Base-by-base conservation (phyloP, 1,284 basidiomycete genomes). In the Malassezia caprae region DNA sequence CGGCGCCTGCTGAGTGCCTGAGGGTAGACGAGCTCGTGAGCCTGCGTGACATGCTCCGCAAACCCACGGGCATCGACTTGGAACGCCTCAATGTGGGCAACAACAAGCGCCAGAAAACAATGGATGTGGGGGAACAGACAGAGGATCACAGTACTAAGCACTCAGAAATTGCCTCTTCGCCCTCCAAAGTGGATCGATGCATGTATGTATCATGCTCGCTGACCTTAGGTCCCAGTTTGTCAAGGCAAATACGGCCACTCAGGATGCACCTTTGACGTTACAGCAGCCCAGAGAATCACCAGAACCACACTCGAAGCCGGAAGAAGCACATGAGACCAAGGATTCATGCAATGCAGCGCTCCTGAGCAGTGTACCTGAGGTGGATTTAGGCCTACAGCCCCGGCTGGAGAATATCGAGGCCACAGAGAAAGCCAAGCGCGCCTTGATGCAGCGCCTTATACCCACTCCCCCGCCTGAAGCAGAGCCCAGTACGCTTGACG, bases 381-480 rank as follows among this genome's bases (percentile, higher is more conserved):
- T 56, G 2, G 48, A 56, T 24, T 31, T 56, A 6, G 54, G 54
- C 15, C 4, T 56, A 8, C 19, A 45, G 17, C 31, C 48, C 8
- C 54, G 54, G 6, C 24, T 56, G 34, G 40, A 56, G 12, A 56
- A 56, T 30, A 51, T 56, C 21, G 54, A 56, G 15, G 54, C 48
- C 8, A 56, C 48, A 1, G 54, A 56, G 31, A 51, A 51, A 31
- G 54, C 54, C 10, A 56, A 56, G 35, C 53, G 32, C 15, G 46
- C 15, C 4, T 39, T 19, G 19, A 39, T 39, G 37, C 37, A 39
- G 37, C 37, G 19, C 19, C 4, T 19, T 39, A 19, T 39, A 39
- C 37, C 37, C n/a, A 21, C 5, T 21, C 19, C 19, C 8, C 11
- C 8, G n/a, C 37, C 37, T 39, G 12, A 39, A 5, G 2, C 37